Conservation (phyloP, 2,329 filamentous ascomycete species). For the Cryphonectria japonica region DNA sequence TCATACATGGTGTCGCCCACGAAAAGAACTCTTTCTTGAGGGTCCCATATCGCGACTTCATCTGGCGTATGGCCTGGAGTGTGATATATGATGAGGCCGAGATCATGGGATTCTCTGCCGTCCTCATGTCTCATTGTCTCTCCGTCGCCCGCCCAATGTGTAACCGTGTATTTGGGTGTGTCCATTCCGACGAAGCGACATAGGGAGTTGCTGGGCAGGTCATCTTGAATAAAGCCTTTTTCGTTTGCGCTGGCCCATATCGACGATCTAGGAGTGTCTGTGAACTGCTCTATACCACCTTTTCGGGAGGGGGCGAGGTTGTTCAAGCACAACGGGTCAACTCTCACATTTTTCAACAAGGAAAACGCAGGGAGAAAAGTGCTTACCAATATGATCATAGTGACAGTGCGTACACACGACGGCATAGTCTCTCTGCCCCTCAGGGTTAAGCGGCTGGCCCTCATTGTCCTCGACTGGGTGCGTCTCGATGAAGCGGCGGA, state of each 20-base stretch:
- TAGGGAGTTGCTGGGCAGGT: slow-evolving; percentile 45
- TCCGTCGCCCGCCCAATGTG: slow-evolving; percentile 45
- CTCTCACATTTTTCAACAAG: not conserved
- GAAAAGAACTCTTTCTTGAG: slow-evolving; percentile 46
- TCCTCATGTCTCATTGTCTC: slow-evolving; percentile 36
- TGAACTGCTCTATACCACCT: slow-evolving; percentile 44
- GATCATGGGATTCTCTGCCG: slow-evolving; percentile 27
- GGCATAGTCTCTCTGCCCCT: slow-evolving; percentile 40
- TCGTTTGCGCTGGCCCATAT: slow-evolving; percentile 41
- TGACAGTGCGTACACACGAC: slow-evolving; percentile 53
- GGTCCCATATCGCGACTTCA: slow-evolving; percentile 49
- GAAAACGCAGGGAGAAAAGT: too few species aligned
- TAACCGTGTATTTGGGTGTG: slow-evolving; percentile 45
- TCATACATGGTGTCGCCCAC: slow-evolving; percentile 53
- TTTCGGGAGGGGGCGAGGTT: slow-evolving; percentile 26
- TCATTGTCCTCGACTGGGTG: slow-evolving; percentile 41
- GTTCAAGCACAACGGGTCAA: not conserved
- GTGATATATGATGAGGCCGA: slow-evolving; percentile 48
- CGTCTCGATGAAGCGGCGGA: slow-evolving; percentile 47
- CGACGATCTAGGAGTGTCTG: slow-evolving; percentile 32
- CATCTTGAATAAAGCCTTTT: slow-evolving; percentile 42
- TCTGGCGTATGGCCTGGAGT: slow-evolving; percentile 53
- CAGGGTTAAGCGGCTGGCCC: slow-evolving; percentile 42
- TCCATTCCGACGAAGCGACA: slow-evolving; percentile 43
- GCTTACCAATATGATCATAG: slow-evolving; percentile 45